phyloP scores from a whole-genome alignment of 2,329 filamentous ascomycete genomes.

The Xylaria sp. region DNA sequence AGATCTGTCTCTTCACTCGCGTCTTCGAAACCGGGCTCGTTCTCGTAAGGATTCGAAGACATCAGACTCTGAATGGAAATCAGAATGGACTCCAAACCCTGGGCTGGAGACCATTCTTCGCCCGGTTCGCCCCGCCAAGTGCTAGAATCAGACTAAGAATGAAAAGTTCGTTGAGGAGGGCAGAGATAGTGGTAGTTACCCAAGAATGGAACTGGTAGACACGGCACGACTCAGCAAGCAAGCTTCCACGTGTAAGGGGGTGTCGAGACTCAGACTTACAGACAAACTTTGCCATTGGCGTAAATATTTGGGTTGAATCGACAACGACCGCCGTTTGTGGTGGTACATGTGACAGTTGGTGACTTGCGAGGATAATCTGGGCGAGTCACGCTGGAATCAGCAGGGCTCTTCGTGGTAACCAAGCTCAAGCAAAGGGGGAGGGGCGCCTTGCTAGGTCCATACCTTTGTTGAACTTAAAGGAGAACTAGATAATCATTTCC shows the following conservation, averaged over 20 bases:
- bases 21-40: constrained; percentile 89
- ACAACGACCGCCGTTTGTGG: constrained; percentile 81
- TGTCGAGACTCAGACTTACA: constrained; percentile 61
- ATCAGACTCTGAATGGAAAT: constrained; percentile 96
- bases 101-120: constrained; percentile 94
- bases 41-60: constrained; percentile 89
- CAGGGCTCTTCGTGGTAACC: background rate
- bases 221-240: constrained; percentile 4
- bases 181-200: constrained; percentile 46
- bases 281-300: constrained; percentile 80
- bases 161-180: constrained; percentile 3
- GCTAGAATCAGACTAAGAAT: constrained; percentile 40
- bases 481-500: constrained; percentile 51
- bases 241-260: background rate
- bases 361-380: constrained; percentile 75
- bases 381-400: constrained; percentile 9
- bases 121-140: constrained; percentile 89
- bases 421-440: constrained; percentile 1
- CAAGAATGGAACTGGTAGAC: constrained; percentile 67
- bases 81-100: constrained; percentile 88
- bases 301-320: constrained; percentile 99
- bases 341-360: constrained; percentile 60
- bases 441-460: constrained; percentile 12
- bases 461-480: constrained; percentile 72
- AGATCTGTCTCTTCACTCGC: constrained; percentile 63